Base-by-base conservation (phyloP, 2,329 filamentous ascomycete genomes). In the Neopestalotiopsis sp. region DNA sequence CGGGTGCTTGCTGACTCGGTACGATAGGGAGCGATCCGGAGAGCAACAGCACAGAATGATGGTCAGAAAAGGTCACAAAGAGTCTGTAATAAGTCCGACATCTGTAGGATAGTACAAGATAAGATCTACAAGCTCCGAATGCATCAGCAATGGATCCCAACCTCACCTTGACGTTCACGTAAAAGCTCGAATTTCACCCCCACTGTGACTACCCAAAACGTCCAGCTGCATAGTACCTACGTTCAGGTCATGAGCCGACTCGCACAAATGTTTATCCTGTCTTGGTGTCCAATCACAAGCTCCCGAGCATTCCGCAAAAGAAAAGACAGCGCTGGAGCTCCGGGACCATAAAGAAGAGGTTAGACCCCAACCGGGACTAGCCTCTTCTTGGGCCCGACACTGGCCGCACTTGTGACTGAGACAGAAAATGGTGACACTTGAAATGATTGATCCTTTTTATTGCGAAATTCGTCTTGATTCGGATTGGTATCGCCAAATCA, bases 171-270 rank as follows among this genome's bases (percentile, higher is more conserved):
- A 52, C 45, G 45, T 52, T 52, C 45, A 52, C 45, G 45, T 52
- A 52, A 52, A 52, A 52, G 45, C 45, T 52, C 45, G 45, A 52
- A 52, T n/a, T 52, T 52, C 45, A 38, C n/a, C 45, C 45, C 45
- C 45, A 52, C 45, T 52, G 45, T 17, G 20, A 52, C 45, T 52
- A 52, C 45, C 45, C 45, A 52, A 52, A 52, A 10, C 45, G 45
- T 52, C 45, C 17, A 52, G 45, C 45, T 52, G 45, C 45, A 52
- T 52, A 52, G 45, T 52, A 52, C 45, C 45, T 52, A 52, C 45
- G 17, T 52, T 7, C 45, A 52, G 20, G 17, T 20, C 45, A 52
- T 52, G 45, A 52, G 45, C 45, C 45, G 45, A 52, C 14, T 52
- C 45, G 45, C 45, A 52, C 45, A 52, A 52, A 52, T 52, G 45